Base-by-base conservation (phyloP, 345 rosid species). In the Cochlearia excelsa region DNA sequence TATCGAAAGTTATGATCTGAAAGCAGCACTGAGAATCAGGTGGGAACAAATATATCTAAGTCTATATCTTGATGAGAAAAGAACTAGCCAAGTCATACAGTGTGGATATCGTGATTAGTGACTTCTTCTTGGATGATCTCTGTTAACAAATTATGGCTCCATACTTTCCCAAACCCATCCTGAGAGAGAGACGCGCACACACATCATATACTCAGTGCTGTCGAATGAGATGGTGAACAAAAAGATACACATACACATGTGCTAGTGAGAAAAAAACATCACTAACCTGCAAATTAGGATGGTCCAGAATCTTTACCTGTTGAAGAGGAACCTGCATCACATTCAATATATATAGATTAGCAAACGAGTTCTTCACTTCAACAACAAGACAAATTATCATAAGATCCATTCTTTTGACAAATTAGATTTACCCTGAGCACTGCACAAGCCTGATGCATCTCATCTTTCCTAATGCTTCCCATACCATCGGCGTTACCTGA, bases 81-180 rank as follows among this genome's bases (percentile, higher is more conserved):
- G 23, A 16, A 16, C 23, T 16, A 16, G n/a, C 41, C 68, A 67
- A 41, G 60, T 51, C 80, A 67, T 78, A 84, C 95, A 77, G 61
- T 74, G 56, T 82, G 78, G 35, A 86, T 83, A 57, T 62, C 74
- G 67, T 60, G 60, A 46, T 43, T 53, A 63, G 53, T 54, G 53
- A 81, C 80, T 82, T 92, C 89, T 60, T 83, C 88, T 63, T 75
- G 72, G 43, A 88, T 77, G 45, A 80, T 73, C 49, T 81, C 46
- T 3, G 80, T 77, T 72, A 88, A n/a, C 57, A 84, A 74, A 64
- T 71, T 70, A 45, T 73, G 84, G 73, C 81, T 78, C 98, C 90
- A 88, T 35, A 59, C 65, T 65, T 77, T 65, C 63, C 80, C 86
- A 78, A 88, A 86, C n/a, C 98, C 96, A 79, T 92, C 96, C 96